Evolutionary conservation across 495 filamentous ascomycete species (phyloP).

Genomic region (Lichina pygmaea): DNA sequence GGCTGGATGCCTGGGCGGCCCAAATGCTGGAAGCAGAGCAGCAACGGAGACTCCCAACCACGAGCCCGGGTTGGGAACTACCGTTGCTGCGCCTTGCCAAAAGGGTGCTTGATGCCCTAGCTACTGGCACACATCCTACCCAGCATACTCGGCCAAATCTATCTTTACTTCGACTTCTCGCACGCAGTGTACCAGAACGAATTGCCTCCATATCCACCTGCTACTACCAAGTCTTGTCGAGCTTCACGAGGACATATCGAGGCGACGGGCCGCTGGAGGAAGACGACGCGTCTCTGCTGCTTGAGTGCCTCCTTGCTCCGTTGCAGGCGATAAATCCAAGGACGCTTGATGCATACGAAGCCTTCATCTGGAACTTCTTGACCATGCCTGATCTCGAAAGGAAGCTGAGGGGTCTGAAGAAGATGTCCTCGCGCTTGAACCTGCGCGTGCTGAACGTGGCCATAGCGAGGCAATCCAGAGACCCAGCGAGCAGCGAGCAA

Average conservation of each 20-base stretch:
- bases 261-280: conserved; percentile 13
- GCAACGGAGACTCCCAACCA: not conserved
- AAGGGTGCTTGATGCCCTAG: not conserved
- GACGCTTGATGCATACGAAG: conserved; percentile 25
- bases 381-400: conserved; percentile 18
- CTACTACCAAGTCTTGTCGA: conserved; percentile 1
- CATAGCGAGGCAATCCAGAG: conserved; percentile 10
- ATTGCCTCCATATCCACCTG: conserved; percentile 17
- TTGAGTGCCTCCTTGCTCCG: conserved; percentile 18
- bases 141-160: conserved; percentile 5
- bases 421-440: conserved; percentile 21
- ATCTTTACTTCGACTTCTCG: conserved; percentile 14
- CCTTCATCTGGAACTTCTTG: conserved; percentile 28
- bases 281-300: conserved; percentile 7
- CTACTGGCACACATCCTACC: not conserved
- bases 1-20: conserved; percentile 11
- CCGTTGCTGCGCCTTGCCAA: conserved; percentile 1
- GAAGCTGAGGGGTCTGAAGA: conserved; percentile 18
- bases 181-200: conserved; percentile 19
- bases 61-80: not conserved
- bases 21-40: conserved; percentile 10
- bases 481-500: conserved; percentile 1
- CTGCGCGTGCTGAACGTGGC: conserved; percentile 25
- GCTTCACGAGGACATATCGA: not conserved
- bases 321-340: conserved; percentile 20